Conservation (phyloP, 1,284 basidiomycete species). For the Ustilago esculenta region DNA sequence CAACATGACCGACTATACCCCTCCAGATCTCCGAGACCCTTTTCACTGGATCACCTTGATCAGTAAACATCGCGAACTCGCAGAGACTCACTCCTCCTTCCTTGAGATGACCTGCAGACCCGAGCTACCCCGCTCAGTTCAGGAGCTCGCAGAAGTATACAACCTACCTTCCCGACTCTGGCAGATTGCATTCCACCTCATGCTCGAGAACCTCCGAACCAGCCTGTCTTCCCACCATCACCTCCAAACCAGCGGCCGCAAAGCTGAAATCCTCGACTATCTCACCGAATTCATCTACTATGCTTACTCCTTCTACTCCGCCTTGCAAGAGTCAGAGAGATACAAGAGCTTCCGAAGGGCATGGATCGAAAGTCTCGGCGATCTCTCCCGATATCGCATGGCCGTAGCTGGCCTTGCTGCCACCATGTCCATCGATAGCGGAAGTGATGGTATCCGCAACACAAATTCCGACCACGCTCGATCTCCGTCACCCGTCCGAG, state of each 20-base stretch:
- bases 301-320: slow-evolving; percentile 91
- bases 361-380: slow-evolving; percentile 96
- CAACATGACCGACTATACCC: slow-evolving; percentile 25
- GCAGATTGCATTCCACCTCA: slow-evolving; percentile 87
- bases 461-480: slow-evolving; percentile 1
- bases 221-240: slow-evolving; percentile 72
- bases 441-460: slow-evolving; percentile 68
- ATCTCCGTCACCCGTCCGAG: slow-evolving; percentile 3
- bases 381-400: slow-evolving; percentile 93
- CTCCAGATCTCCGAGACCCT: slow-evolving; percentile 38
- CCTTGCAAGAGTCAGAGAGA: slow-evolving; percentile 82
- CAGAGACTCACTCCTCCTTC: slow-evolving; percentile 87
- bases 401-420: slow-evolving; percentile 74
- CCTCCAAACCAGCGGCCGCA: slow-evolving; percentile 40
- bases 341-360: slow-evolving; percentile 78
- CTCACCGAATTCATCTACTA: slow-evolving; percentile 92
- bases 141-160: slow-evolving; percentile 89
- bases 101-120: slow-evolving; percentile 86
- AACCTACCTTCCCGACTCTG: slow-evolving; percentile 93
- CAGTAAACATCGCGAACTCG: slow-evolving; percentile 73
- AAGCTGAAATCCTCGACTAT: slow-evolving; percentile 72
- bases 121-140: slow-evolving; percentile 83
- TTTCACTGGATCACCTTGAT: slow-evolving; percentile 51
- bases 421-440: slow-evolving; percentile 36
- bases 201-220: slow-evolving; percentile 87